A percentile compares a stretch with the other conserved stretches of the same genome.
Conservation (phyloP, 2,329 filamentous ascomycete genomes). For the Clarireedia monteithiana region DNA sequence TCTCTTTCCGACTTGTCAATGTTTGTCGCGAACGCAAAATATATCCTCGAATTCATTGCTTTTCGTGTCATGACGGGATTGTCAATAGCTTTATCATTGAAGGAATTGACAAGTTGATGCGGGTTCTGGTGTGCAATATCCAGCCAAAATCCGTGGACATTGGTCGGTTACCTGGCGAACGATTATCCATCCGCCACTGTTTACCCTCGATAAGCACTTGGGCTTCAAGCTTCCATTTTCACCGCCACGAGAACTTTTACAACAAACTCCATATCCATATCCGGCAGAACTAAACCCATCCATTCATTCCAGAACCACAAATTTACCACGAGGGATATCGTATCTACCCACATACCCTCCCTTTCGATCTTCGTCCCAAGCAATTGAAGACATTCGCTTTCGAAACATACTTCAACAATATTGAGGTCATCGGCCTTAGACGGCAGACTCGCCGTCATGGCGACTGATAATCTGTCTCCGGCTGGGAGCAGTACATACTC, state of each 20-base stretch:
- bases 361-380: background rate
- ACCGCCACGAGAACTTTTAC: background rate
- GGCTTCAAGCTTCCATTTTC: background rate
- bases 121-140: too few relatives aligned
- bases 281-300: background rate
- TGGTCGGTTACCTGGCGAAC: constrained; percentile 8
- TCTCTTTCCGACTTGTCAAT: too few relatives aligned
- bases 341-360: background rate
- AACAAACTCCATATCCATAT: background rate
- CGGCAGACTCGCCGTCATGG: constrained; percentile 24
- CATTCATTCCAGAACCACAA: background rate
- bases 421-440: constrained; percentile 6
- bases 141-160: too few relatives aligned
- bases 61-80: background rate
- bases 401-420: background rate
- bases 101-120: background rate
- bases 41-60: too few relatives aligned
- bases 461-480: constrained; percentile 33
- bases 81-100: constrained; percentile 7
- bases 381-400: background rate
- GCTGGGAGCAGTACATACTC: constrained; percentile 66
- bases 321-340: background rate
- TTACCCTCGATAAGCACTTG: constrained; percentile 3
- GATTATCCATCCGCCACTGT: background rate
- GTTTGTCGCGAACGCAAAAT: too few relatives aligned